phyloP scores from a whole-genome alignment of 805 yeast species.

The Schizosaccharomyces octosporus region DNA sequence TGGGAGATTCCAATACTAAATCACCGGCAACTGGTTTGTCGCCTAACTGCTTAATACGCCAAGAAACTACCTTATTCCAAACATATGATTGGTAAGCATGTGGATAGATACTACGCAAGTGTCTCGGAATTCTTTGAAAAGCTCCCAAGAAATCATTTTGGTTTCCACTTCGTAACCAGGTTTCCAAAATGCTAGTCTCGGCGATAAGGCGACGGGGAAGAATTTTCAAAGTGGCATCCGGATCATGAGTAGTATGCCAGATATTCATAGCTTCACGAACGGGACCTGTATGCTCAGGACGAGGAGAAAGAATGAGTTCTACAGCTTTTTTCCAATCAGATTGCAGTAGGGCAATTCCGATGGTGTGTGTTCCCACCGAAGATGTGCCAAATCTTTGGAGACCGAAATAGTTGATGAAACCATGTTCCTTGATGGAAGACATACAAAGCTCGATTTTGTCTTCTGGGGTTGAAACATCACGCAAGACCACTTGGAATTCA shows the following conservation, averaged over 20 bases:
- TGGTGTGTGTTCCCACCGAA: slow-evolving; percentile 67
- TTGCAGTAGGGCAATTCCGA: slow-evolving; percentile 49
- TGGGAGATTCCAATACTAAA: slow-evolving; percentile 26
- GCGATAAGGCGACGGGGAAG: slow-evolving; percentile 85
- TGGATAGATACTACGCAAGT: slow-evolving; percentile 77
- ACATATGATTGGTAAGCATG: slow-evolving; percentile 93
- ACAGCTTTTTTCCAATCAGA: slow-evolving; percentile 63
- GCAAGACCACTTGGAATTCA: slow-evolving; percentile 62
- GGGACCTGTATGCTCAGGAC: slow-evolving; percentile 5
- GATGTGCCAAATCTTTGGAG: slow-evolving; percentile 96
- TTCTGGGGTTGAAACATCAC: slow-evolving; percentile 28
- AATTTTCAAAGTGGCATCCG: slow-evolving; percentile 33
- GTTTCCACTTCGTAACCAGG: slow-evolving; percentile 28
- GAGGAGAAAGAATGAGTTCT: slow-evolving; percentile 50
- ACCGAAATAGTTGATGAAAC: slow-evolving; percentile 89
- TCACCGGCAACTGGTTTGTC: slow-evolving; percentile 54
- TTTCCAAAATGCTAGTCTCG: slow-evolving; percentile 45
- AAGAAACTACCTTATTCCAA: slow-evolving; percentile 74
- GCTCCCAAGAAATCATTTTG: slow-evolving; percentile 47
- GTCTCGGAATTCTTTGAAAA: slow-evolving; percentile 73
- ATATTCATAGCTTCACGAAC: slow-evolving; percentile 41
- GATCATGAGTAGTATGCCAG: slow-evolving; percentile 54
- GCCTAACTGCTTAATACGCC: slow-evolving; percentile 50
- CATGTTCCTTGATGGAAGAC: slow-evolving; percentile 32
- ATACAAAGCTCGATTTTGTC: slow-evolving; percentile 30